A percentile compares a stretch with the other conserved stretches of the same genome.
Conservation (phyloP, 148 eudicot species). For the Vaccinium corymbosum region DNA sequence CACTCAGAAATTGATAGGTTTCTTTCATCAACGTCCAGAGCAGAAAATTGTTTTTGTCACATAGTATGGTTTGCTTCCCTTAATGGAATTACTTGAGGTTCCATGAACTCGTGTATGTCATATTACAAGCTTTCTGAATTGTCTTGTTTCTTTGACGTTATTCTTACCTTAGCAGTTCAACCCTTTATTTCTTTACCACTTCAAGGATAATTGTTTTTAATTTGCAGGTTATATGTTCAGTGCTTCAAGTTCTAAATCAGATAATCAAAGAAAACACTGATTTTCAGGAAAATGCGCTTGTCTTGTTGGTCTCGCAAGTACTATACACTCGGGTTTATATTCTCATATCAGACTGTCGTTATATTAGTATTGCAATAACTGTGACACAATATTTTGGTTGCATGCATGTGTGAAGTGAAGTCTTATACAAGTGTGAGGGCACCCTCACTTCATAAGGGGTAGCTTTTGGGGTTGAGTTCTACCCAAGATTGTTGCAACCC, state of each 20-base stretch:
- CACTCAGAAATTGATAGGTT: conserved; percentile 79
- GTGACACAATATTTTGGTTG: background rate
- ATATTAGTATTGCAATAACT: background rate
- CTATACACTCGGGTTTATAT: background rate
- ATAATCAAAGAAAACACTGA: conserved; percentile 82
- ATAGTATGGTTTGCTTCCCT: conserved; percentile 90
- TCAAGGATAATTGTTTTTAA: background rate
- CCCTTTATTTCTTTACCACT: background rate
- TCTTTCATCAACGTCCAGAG: conserved; percentile 89
- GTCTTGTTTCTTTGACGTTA: background rate
- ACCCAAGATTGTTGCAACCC: no score
- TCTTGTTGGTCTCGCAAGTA: conserved; percentile 91
- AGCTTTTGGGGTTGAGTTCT: no score
- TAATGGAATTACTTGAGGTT: conserved; percentile 88
- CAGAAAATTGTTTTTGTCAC: conserved; percentile 83
- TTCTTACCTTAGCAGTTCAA: background rate
- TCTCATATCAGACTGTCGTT: background rate
- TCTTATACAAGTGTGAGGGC: no score
- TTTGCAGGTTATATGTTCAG: conserved; percentile 86
- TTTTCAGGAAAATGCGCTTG: conserved; percentile 90
- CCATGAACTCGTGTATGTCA: conserved; percentile 80
- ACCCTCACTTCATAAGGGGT: no score
- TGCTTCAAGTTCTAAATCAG: conserved; percentile 86
- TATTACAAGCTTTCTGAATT: conserved; percentile 5
- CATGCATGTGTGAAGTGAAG: background rate